Evolutionary conservation across 192 early-diverging fungal species (phyloP), one percentile per base, ranked within the genome.

Genomic region (Neocallimastix lanati): DNA sequence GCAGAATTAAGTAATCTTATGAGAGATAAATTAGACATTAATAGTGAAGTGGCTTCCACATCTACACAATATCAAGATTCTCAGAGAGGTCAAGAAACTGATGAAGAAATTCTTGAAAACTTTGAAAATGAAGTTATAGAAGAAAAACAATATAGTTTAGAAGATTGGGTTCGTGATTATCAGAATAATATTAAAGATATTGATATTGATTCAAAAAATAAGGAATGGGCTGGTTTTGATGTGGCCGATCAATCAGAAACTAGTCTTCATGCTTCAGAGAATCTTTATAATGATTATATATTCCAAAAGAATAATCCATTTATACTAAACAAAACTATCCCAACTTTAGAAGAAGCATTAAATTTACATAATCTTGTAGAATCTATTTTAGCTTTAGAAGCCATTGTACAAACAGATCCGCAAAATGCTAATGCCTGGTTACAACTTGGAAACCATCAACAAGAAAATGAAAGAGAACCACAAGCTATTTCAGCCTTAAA

Each of bases 401-500:
- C 95, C n/a, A 88, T 91, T 2, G 90, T 96, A 29, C 92, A 96
- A 82, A 85, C 91, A 76, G 88, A 94, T 58, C 91, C 94, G 0
- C 81, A 87, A 37, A 91, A 98, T 84, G 93, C 95, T 1, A 83
- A 83, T 0, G 87, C 92, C 77, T 99, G 98, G 98, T 86, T 92
- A 79, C 83, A 90, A 82, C 87, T 99, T 13, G 98, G 98, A 36
- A 85, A 94, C 35, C 86, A 87, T 77, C 98, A 99, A 82, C 96
- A 97, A 80, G 98, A 99, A 82, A 98, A 98, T 84, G 98, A 99
- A 82, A 93, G 94, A 76, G 98, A 99, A 81, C 86, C 86, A 3
- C 88, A 90, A 27, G 96, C 98, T 0, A 96, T 99, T 81, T 92
- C 94, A 0, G 95, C 98, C 0, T 84, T 99, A 36, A 86, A 90